Conservation (phyloP, 768 basidiomycete species). For the Paxillus ammoniavirescens region DNA sequence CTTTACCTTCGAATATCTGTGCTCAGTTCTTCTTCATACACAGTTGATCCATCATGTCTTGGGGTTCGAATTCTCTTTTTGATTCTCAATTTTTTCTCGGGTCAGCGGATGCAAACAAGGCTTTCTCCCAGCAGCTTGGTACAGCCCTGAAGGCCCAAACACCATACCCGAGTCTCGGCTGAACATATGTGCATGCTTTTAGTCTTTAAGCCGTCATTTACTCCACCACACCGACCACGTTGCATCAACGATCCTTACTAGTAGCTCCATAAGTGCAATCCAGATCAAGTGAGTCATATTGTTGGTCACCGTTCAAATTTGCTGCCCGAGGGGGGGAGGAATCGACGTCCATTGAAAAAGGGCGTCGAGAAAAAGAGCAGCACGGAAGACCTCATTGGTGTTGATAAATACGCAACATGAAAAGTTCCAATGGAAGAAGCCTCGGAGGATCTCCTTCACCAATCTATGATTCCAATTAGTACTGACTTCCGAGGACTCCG, state of each 20-base stretch:
- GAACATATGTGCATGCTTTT: neutral
- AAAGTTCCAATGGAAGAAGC: slow-evolving; percentile 17
- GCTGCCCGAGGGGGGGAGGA: neutral
- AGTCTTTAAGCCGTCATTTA: neutral
- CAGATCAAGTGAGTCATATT: neutral
- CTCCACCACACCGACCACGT: neutral
- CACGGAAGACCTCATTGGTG: slow-evolving; percentile 11
- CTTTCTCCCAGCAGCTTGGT: neutral
- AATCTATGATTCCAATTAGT: neutral
- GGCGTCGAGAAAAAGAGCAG: slow-evolving; percentile 4
- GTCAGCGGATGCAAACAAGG: neutral
- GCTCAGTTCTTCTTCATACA: neutral
- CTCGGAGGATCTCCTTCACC: slow-evolving; percentile 19
- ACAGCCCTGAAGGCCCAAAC: neutral
- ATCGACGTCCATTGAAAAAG: slow-evolving; percentile 12
- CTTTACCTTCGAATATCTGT: neutral
- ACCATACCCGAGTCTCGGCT: neutral
- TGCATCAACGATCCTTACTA: neutral
- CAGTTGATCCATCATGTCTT: neutral
- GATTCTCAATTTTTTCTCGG: neutral
- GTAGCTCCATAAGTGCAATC: slow-evolving; percentile 2
- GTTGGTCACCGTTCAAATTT: neutral
- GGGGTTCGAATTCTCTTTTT: neutral
- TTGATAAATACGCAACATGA: slow-evolving; percentile 18
- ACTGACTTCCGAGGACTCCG: slow-evolving; percentile 19